Evolutionary conservation across 1,139 yeast species (phyloP).

Genomic region (Blastobotrys malaysiensis): DNA sequence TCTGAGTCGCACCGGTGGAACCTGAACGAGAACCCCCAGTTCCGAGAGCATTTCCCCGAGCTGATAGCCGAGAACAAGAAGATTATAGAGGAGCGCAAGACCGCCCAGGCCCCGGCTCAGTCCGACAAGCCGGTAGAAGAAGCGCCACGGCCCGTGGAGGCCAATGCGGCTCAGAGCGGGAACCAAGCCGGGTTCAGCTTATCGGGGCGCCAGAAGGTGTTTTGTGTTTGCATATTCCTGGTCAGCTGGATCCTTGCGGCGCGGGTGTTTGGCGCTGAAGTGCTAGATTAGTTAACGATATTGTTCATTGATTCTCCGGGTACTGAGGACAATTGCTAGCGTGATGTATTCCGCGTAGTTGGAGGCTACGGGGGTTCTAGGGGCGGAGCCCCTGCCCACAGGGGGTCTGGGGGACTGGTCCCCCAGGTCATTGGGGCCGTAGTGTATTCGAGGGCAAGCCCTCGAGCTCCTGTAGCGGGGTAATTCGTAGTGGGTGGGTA

Average conservation of each 20-base stretch:
- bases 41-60: conserved; percentile 64
- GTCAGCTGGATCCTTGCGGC: conserved; percentile 22
- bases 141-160: background rate
- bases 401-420: no score
- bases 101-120: background rate
- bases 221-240: conserved; percentile 19
- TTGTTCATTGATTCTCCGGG: background rate
- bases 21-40: conserved; percentile 47
- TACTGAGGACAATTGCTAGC: no score
- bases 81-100: conserved; percentile 4
- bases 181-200: conserved; percentile 7
- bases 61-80: conserved; percentile 45
- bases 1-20: conserved; percentile 62
- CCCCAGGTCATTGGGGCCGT: no score
- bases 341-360: no score
- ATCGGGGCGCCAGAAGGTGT: conserved; percentile 14
- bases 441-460: no score
- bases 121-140: conserved; percentile 1
- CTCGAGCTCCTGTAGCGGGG: no score
- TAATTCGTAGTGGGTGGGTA: background rate
- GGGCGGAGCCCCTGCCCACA: no score
- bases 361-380: no score
- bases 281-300: background rate
- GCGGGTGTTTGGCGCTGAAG: conserved; percentile 8
- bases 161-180: background rate